phyloP scores from a whole-genome alignment of 2,329 filamentous ascomycete species.

The Pseudogymnoascus destructans region DNA sequence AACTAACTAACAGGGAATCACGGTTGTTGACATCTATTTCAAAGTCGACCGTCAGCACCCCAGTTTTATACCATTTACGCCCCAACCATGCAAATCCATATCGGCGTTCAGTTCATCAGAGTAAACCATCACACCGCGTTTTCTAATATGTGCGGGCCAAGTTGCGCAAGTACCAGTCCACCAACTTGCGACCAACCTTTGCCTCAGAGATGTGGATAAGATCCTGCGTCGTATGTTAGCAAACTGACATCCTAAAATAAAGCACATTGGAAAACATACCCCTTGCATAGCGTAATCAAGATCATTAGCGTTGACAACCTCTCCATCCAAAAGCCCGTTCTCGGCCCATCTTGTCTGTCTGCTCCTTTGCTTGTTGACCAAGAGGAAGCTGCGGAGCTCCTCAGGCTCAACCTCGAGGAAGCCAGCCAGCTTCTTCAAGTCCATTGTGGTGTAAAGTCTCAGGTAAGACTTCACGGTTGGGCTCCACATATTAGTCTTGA shows the following conservation, averaged over 20 bases:
- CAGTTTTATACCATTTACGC: constrained; percentile 9
- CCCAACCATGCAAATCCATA: constrained; percentile 10
- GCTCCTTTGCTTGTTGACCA: constrained; percentile 98
- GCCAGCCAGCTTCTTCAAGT: constrained; percentile 91
- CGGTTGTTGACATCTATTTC: constrained; percentile 6
- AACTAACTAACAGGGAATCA: constrained; percentile 9
- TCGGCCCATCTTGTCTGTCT: constrained; percentile 92
- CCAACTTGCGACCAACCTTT: constrained; percentile 91
- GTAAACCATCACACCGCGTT: constrained; percentile 1
- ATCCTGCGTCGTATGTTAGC: constrained; percentile 42
- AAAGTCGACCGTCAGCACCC: constrained; percentile 8
- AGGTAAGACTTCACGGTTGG: constrained; percentile 97
- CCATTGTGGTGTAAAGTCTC: constrained; percentile 98
- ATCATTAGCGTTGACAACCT: constrained; percentile 85
- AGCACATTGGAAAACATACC: constrained; percentile 40
- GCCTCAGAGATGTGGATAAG: constrained; percentile 98
- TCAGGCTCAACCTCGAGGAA: constrained; percentile 97
- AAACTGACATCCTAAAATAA: background rate
- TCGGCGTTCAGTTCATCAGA: constrained; percentile 7
- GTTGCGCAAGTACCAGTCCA: constrained; percentile 98
- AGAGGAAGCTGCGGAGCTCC: constrained; percentile 80
- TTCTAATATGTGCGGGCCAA: constrained; percentile 80
- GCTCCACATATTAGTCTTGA: constrained; percentile 98
- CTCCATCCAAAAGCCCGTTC: constrained; percentile 79
- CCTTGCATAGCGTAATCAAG: constrained; percentile 95